Percentiles rank a stretch among this genome's conserved stretches.
Conservation (phyloP, 495 filamentous ascomycete species). For the Pyrenula aspistea region DNA sequence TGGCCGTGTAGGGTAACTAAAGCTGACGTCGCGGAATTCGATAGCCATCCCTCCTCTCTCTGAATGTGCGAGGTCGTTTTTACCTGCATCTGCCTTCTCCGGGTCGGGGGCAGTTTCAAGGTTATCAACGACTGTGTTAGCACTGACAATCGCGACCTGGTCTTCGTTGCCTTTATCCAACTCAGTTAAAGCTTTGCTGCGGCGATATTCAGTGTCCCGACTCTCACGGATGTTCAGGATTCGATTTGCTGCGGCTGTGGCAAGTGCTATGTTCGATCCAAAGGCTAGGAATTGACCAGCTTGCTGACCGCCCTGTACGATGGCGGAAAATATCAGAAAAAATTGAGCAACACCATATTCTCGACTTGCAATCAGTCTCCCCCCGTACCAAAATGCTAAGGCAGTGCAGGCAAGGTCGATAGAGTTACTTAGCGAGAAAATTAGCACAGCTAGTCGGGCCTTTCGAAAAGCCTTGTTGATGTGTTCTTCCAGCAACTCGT, state of each 20-base stretch:
- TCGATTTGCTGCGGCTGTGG: constrained; percentile 39
- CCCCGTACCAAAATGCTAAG: constrained; percentile 41
- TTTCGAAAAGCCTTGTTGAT: constrained; percentile 26
- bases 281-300: constrained; percentile 41
- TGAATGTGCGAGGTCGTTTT: too few species aligned
- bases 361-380: constrained; percentile 34
- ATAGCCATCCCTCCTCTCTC: too few species aligned
- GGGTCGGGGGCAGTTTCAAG: too few species aligned
- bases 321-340: constrained; percentile 46
- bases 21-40: constrained; percentile 42
- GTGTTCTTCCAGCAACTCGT: constrained; percentile 34
- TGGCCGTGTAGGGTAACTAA: constrained; percentile 43
- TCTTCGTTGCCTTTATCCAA: not conserved
- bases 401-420: constrained; percentile 19
- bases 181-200: not conserved
- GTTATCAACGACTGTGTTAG: too few species aligned
- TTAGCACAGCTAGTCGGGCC: constrained; percentile 4
- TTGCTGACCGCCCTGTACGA: constrained; percentile 44
- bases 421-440: constrained; percentile 26
- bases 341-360: constrained; percentile 40
- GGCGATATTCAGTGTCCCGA: not conserved
- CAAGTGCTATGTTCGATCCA: constrained; percentile 40
- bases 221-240: constrained; percentile 25
- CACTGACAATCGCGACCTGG: not conserved
- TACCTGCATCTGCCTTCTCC: too few species aligned